Evolutionary conservation across 176 grass and related monocot genomes (phyloP).

Genomic region (Poa annua): DNA sequence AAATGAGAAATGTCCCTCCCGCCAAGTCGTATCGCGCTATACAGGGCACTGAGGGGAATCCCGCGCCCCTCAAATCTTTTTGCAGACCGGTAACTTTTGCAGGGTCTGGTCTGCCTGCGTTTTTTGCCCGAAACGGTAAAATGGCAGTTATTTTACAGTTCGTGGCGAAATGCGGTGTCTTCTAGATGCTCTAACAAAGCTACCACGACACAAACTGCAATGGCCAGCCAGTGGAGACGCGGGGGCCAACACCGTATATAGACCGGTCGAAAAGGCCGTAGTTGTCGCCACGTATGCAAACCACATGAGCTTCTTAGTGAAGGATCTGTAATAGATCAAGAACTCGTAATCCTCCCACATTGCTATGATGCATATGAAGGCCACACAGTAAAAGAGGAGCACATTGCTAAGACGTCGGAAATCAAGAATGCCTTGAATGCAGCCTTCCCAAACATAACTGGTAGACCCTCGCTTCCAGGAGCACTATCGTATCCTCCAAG

Average conservation of each 20-base stretch:
- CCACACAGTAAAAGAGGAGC: slow-evolving; percentile 20
- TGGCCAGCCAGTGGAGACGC: neutral
- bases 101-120: no score
- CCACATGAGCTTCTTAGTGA: slow-evolving; percentile 1
- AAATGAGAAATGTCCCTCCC: no score
- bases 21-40: no score
- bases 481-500: slow-evolving; percentile 6
- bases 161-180: no score
- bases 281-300: neutral
- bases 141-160: no score
- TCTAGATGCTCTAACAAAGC: no score
- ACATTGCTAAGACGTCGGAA: slow-evolving; percentile 30
- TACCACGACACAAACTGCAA: no score
- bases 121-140: no score
- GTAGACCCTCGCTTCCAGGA: neutral
- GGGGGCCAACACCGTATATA: neutral
- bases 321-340: neutral
- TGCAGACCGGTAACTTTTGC: no score
- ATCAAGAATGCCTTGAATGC: slow-evolving; percentile 39
- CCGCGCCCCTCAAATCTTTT: no score
- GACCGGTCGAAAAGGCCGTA: neutral
- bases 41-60: no score
- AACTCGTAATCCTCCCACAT: slow-evolving; percentile 44
- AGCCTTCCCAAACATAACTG: slow-evolving; percentile 9
- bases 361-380: slow-evolving; percentile 43